Conservation (phyloP, 2,329 filamentous ascomycete genomes). For the Scorias spongiosa region DNA sequence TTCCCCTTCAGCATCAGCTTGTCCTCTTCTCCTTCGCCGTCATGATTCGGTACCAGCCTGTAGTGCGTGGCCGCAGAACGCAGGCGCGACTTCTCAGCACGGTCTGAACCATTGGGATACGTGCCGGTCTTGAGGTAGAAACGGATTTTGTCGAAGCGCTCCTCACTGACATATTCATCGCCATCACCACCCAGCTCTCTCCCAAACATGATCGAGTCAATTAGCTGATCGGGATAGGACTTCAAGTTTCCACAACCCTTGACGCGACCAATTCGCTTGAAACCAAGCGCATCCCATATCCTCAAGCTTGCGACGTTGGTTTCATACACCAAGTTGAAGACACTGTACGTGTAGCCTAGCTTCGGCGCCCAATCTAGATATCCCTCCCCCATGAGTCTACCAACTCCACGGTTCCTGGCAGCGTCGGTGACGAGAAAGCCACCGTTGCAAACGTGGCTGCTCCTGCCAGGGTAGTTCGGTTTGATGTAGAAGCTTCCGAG, state of each 20-base stretch:
- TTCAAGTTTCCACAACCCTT: constrained; percentile 36
- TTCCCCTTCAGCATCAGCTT: constrained; percentile 95
- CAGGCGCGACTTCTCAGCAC: constrained; percentile 87
- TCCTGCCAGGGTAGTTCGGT: constrained; percentile 81
- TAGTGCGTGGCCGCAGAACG: constrained; percentile 91
- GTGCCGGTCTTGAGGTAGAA: constrained; percentile 91
- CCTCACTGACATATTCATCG: constrained; percentile 79
- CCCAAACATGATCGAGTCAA: constrained; percentile 44
- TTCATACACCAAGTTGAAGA: constrained; percentile 91
- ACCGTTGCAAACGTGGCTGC: constrained; percentile 73
- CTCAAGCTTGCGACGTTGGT: constrained; percentile 80
- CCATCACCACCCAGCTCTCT: constrained; percentile 44
- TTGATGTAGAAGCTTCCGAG: constrained; percentile 89
- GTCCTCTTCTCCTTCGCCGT: constrained; percentile 40
- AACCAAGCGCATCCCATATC: constrained; percentile 83
- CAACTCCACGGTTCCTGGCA: constrained; percentile 33
- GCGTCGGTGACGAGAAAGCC: constrained; percentile 35
- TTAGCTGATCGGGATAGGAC: constrained; percentile 29
- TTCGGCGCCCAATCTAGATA: constrained; percentile 39
- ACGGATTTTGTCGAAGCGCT: constrained; percentile 96
- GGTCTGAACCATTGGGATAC: constrained; percentile 84
- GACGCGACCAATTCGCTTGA: constrained; percentile 80
- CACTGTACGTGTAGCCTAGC: constrained; percentile 71
- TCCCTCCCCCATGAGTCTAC: constrained; percentile 35
- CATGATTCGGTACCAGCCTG: constrained; percentile 48